phyloP scores from a whole-genome alignment of 2,329 filamentous ascomycete genomes.

The Fusarium domesticum region DNA sequence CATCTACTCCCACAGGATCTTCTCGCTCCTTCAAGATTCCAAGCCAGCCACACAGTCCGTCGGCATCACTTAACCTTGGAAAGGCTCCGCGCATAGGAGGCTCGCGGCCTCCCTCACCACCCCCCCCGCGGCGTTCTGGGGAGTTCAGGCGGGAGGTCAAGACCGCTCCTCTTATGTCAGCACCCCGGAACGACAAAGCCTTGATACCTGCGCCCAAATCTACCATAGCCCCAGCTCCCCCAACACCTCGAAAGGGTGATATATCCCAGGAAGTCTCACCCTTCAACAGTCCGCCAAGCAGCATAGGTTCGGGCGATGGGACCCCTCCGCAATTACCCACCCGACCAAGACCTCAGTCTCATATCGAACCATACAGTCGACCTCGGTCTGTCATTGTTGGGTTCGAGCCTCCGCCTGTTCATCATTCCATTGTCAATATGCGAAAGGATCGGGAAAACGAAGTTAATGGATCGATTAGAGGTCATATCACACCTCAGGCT shows the following conservation, averaged over 20 bases:
- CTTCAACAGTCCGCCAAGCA: slow-evolving; percentile 82
- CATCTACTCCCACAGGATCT: slow-evolving; percentile 41
- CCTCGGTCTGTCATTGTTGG: slow-evolving; percentile 21
- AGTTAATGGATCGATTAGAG: slow-evolving; percentile 38
- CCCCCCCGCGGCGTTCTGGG: slow-evolving; percentile 60
- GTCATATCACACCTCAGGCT: slow-evolving; percentile 39
- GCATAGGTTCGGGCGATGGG: slow-evolving; percentile 56
- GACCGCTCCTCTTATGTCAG: slow-evolving; percentile 61
- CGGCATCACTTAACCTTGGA: slow-evolving; percentile 35
- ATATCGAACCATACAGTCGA: slow-evolving; percentile 22
- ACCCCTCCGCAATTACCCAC: slow-evolving; percentile 48
- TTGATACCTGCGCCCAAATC: slow-evolving; percentile 33
- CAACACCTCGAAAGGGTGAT: slow-evolving; percentile 14
- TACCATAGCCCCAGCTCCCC: slow-evolving; percentile 10
- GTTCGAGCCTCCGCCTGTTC: slow-evolving; percentile 54
- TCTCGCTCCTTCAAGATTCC: slow-evolving; percentile 51
- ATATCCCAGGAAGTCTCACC: slow-evolving; percentile 60
- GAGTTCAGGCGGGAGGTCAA: slow-evolving; percentile 52
- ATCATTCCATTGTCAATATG: slow-evolving; percentile 45
- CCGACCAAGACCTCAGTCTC: slow-evolving; percentile 46
- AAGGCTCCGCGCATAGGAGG: slow-evolving; percentile 47
- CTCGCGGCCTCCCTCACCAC: slow-evolving; percentile 59
- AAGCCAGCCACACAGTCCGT: slow-evolving; percentile 55
- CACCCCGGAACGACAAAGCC: slow-evolving; percentile 75
- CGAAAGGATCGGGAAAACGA: slow-evolving; percentile 46